Evolutionary conservation across 371 early-diverging fungal genomes (phyloP).

Genomic region (Paraphysoderma sedebokerense): DNA sequence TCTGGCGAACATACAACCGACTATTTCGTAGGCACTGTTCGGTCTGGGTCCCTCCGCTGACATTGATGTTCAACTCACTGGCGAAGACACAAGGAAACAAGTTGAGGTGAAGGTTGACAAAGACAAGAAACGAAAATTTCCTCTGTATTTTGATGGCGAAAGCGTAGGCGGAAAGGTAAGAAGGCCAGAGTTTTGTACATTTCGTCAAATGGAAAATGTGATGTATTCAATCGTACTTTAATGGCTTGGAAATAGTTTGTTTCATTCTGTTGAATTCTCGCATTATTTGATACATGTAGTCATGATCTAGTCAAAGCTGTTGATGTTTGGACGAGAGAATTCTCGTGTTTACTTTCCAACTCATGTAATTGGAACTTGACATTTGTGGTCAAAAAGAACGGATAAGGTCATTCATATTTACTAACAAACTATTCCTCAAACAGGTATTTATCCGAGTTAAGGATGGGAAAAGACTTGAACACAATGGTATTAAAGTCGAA

Average conservation of each 20-base stretch:
- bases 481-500: conserved; percentile 93
- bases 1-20: too few relatives aligned
- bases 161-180: conserved; percentile 78
- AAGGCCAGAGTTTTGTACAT: neutral
- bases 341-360: neutral
- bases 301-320: too few relatives aligned
- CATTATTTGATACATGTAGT: too few relatives aligned
- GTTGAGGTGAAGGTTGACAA: conserved; percentile 82
- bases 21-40: conserved; percentile 37
- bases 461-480: conserved; percentile 84
- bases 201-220: neutral
- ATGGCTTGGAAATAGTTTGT: too few relatives aligned
- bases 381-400: neutral
- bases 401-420: neutral
- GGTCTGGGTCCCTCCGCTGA: conserved; percentile 74
- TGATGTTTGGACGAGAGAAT: too few relatives aligned
- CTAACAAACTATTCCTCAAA: neutral
- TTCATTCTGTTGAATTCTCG: too few relatives aligned
- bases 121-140: conserved; percentile 63
- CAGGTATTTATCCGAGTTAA: conserved; percentile 74
- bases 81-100: conserved; percentile 59
- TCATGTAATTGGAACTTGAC: neutral
- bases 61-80: conserved; percentile 59
- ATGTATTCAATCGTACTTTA: neutral
- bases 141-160: conserved; percentile 95